Evolutionary conservation across 1,284 basidiomycete species (phyloP), one percentile per base, ranked within the genome.

Genomic region (Leccinum fuscescens): DNA sequence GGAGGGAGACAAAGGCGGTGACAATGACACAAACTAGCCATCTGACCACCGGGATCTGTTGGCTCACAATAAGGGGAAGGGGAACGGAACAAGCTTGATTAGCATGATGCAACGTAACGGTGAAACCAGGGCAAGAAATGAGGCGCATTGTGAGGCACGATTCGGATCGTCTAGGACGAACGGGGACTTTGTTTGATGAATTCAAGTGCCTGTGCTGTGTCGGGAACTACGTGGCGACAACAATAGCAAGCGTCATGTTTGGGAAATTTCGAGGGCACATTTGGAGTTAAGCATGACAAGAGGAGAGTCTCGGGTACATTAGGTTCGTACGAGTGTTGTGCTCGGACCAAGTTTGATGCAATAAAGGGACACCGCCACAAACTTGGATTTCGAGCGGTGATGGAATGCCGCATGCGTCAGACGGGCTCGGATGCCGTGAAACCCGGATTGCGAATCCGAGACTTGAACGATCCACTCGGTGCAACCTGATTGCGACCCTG

Each of bases 241-340:
- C 56, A 69, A 57, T 57, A 5, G 48, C 17, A 14, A 46, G 39
- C 2, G 37, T 54, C 52, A 24, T 37, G 63, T 54, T 56, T 60
- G 12, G 56, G n/a, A 57, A 49, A 37, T 17, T 56, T 39, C 54
- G 20, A 1, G 20, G 31, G 22, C 50, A 33, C 39, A 33, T 56
- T 29, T 53, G 58, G 39, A 60, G 63, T 20, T 56, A 12, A 51
- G 51, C 24, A 44, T 22, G 24, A 66, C 66, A 59, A 69, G 27
- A 29, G 39, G 58, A 61, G 69, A 62, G 64, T 65, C 60, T 59
- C 65, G 69, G 68, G 52, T n/a, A 63, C 24, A 67, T 55, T 62
- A 44, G 22, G 14, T 50, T 11, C 39, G 37, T 37, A 33, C 35
- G 17, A 39, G 52, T 54, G 48, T 33, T 37, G 22, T 29, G 22